Base-by-base conservation (phyloP, 2,329 filamentous ascomycete species). In the Colletotrichum neosansevieriae region DNA sequence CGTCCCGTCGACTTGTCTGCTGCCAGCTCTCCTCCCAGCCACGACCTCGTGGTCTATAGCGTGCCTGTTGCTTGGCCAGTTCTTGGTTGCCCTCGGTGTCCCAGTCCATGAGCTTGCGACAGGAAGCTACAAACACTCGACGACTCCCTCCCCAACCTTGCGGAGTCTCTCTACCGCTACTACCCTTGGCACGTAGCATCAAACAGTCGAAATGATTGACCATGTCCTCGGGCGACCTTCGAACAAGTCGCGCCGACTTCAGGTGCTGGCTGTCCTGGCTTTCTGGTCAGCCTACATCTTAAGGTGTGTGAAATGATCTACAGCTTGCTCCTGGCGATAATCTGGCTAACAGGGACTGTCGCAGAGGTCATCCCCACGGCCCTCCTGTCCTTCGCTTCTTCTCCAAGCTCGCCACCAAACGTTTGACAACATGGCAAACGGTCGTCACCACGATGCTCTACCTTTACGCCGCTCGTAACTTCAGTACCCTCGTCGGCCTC, bases 171-270 rank as follows among this genome's bases (percentile, higher is more conserved):
- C 32, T 19, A 44, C 24, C 32, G 56, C 38, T 19, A 19, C 32
- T 54, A 32, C 11, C 24, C n/a, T 51, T n/a, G 32, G 44, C 34
- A 58, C 49, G 11, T 44, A 60, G 49, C 24, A 60, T 56, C 42
- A 13, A 7, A 6, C 32, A 66, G 34, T 56, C 62, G 42, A 40
- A 24, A 89, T 89, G 87, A 81, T 89, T 89, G 95, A 98, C 80
- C 95, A 98, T 85, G 92, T 98, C 65, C 85, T 98, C 56, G 95
- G 95, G 71, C 90, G 94, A 72, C 95, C 95, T 38, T 98, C 94
- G 69, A 90, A 92, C 76, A 93, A 95, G 82, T 97, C 97, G 75
- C 90, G 95, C 71, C 94, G 97, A 76, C 91, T 97, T 58, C 95
- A 98, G 79, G 94, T 99, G 73, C 88, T 98, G 72, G 91, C 92